phyloP scores from a whole-genome alignment of 768 basidiomycete species.

The Suillus placidus region DNA sequence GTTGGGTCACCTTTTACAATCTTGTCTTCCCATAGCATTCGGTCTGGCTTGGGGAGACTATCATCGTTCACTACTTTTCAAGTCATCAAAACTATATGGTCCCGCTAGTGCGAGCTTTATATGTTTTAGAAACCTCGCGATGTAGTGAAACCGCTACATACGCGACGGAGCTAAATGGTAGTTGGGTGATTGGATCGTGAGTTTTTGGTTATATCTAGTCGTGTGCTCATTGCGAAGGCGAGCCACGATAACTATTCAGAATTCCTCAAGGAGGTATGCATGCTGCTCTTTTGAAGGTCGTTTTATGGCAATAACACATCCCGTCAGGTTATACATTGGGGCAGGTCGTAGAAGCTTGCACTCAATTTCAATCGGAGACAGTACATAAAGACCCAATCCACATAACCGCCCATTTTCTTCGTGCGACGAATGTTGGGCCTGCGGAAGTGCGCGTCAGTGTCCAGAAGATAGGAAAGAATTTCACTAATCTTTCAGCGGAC shows the following conservation, averaged over 20 bases:
- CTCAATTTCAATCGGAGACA: slow-evolving; percentile 50
- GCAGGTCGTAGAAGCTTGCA: slow-evolving; percentile 55
- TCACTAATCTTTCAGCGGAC: slow-evolving; percentile 61
- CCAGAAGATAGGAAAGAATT: slow-evolving; percentile 52
- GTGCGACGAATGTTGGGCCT: slow-evolving; percentile 40
- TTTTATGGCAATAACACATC: slow-evolving; percentile 1
- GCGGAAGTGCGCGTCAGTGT: slow-evolving; percentile 52
- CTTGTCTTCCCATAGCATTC: neutral
- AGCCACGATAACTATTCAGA: slow-evolving; percentile 29
- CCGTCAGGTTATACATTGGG: slow-evolving; percentile 60
- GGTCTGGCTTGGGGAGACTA: neutral
- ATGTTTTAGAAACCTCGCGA: neutral
- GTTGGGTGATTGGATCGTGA: slow-evolving; percentile 50
- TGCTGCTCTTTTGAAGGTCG: neutral
- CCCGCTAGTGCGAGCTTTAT: neutral
- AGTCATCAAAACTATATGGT: neutral
- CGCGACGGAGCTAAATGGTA: slow-evolving; percentile 39
- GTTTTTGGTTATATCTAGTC: slow-evolving; percentile 20
- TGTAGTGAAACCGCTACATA: neutral
- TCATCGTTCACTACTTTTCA: neutral
- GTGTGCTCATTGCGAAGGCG: slow-evolving; percentile 11
- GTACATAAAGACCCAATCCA: slow-evolving; percentile 60
- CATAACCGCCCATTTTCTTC: slow-evolving; percentile 61
- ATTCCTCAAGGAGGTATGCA: slow-evolving; percentile 56
- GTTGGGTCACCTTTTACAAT: too few species aligned